Evolutionary conservation across 2,329 filamentous ascomycete species (phyloP), one percentile per base, ranked within the genome.

Genomic region (Aspergillus tamarii): DNA sequence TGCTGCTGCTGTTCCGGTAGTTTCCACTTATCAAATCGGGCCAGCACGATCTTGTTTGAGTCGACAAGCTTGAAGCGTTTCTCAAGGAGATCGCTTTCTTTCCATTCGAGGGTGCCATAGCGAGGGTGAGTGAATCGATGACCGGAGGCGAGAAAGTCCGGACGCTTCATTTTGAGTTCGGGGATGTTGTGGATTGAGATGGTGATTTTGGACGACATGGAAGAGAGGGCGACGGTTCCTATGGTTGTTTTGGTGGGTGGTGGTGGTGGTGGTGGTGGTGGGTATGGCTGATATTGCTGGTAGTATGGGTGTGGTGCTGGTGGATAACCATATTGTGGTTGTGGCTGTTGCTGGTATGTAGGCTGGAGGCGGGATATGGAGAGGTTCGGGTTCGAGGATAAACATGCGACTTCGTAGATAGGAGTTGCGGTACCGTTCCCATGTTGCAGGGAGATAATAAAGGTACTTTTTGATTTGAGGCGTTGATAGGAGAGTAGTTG

Each of bases 41-140:
- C 52, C 52, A 54, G 52, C 19, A 54, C 52, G 5, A 30, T 36
- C 30, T 54, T 54, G n/a, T 54, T 54, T 19, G 52, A 21, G 28
- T 54, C 52, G 30, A 54, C 30, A 2, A 54, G 52, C 52, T 54
- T 54, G 7, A 54, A 54, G 19, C 52, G 52, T 30, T 54, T 54
- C 52, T 36, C 30, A 3, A 54, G 9, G 52, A 54, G 30, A 12
- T 54, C 52, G 19, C 23, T 34, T 23, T 54, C 52, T 36, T 54
- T 54, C 52, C 52, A 54, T 30, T 32, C 28, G 8, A 54, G 52
- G 19, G 32, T 36, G 19, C 52, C 52, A 10, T 34, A 23, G 9
- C 52, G 52, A 2, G 30, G 52, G 32, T 54, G 52, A 4, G 52
- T 12, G 30, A 54, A 54, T 2, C 16, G 30, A 19, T 54, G 52